Conservation (phyloP, 129 eudicot species). For the Tanacetum coccineum region DNA sequence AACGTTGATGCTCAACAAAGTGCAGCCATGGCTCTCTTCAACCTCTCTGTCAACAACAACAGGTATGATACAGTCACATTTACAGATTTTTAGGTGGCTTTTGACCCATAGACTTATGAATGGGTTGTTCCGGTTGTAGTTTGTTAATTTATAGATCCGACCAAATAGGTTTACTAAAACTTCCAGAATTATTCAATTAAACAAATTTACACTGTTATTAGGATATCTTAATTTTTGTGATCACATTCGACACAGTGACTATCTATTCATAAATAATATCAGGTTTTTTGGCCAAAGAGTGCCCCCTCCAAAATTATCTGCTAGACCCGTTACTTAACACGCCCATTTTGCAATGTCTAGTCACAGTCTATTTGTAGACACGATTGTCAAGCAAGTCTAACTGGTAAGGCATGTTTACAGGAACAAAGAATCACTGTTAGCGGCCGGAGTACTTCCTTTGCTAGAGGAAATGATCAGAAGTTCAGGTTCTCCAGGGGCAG, state of each 20-base stretch:
- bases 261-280: too few species aligned
- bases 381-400: not conserved
- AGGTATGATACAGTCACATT: constrained; percentile 40
- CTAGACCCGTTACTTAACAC: not conserved
- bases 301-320: not conserved
- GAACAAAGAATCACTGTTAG: constrained; percentile 86
- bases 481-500: constrained; percentile 45
- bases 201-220: too few species aligned
- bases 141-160: not conserved
- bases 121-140: not conserved
- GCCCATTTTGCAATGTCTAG: constrained; percentile 13
- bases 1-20: constrained; percentile 63
- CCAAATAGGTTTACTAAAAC: too few species aligned
- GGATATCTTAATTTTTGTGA: too few species aligned
- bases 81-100: not conserved
- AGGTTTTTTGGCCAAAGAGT: too few species aligned
- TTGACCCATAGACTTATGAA: not conserved
- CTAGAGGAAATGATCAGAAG: constrained; percentile 50
- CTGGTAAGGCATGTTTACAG: constrained; percentile 32
- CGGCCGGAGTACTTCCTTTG: constrained; percentile 55
- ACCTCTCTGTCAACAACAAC: constrained; percentile 86
- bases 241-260: too few species aligned
- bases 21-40: constrained; percentile 93
- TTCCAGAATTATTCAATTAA: too few species aligned
- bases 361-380: not conserved